Evolutionary conservation across 179 eudicot species (phyloP).

Genomic region (Patellifolia procumbens): DNA sequence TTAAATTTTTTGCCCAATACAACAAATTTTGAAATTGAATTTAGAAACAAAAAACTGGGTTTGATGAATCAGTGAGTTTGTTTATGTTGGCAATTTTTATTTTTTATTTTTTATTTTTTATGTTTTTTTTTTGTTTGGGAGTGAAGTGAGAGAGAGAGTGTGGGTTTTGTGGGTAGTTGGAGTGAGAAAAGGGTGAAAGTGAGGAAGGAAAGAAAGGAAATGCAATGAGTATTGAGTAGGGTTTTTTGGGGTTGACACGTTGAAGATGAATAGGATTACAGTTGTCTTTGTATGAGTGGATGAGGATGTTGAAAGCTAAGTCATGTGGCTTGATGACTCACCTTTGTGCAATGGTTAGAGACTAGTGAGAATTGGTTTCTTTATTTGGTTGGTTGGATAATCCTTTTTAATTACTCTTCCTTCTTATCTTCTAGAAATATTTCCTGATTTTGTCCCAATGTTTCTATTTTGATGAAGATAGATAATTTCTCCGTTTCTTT

Average conservation of each 20-base stretch:
- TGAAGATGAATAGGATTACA: conserved; percentile 28
- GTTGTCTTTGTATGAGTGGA: conserved; percentile 39
- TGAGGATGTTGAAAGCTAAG: neutral
- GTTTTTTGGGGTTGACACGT: conserved; percentile 43
- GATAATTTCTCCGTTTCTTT: too few species aligned
- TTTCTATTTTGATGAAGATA: too few species aligned
- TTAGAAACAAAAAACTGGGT: neutral
- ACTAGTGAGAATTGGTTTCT: neutral
- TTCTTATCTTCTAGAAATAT: too few species aligned
- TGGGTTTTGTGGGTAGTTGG: neutral
- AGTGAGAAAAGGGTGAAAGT: neutral
- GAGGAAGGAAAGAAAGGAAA: neutral
- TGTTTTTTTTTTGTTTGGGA: conserved; percentile 12
- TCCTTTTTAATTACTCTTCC: neutral
- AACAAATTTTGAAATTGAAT: too few species aligned
- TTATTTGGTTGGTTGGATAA: neutral
- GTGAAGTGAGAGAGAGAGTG: neutral
- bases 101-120: neutral
- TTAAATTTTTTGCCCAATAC: neutral
- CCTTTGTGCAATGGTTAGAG: neutral
- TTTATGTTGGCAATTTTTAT: neutral
- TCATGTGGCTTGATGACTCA: neutral
- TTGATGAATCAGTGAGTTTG: neutral
- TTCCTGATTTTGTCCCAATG: too few species aligned
- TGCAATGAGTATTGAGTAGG: conserved; percentile 26